Base-by-base conservation (phyloP, 176 grass and related monocot species). In the Avena eriantha region DNA sequence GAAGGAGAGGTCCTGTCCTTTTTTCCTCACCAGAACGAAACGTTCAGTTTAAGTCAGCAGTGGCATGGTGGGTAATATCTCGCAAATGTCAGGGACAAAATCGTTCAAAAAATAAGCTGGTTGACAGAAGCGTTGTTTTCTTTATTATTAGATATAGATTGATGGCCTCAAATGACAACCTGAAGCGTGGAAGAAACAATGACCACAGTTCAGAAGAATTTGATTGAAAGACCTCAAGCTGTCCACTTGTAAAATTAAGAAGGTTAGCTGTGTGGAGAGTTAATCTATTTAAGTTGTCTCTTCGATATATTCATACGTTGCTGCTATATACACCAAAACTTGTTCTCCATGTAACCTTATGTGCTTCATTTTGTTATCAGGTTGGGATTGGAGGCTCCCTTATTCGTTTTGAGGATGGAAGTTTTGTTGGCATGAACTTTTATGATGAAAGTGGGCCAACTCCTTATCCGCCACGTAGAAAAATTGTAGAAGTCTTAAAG, bases 181-280 rank as follows among this genome's bases (percentile, higher is more conserved):
- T 80, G 77, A 34, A n/a, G 50, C 19, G 0, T 66, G 19, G 2
- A 21, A 23, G 18, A 0, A 29, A 48, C 35, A 17, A 6, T 4
- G 6, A 18, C 15, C 31, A 15, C 14, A 29, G 64, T 67, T 57
- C 7, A 15, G 29, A 49, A 15, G 29, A 49, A 48, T 34, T 86
- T 71, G 22, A 16, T 22, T 86, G 84, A 60, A 35, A 80, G 17
- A 71, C 21, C 17, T 86, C 29, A 18, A 2, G 23, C 0, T 47
- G 11, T 86, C 76, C 8, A 71, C 64, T 35, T 86, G 76, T 72
- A 47, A 59, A 48, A 86, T 86, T 7, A 47, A 57, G 10, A 79
- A 79, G 84, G 77, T 64, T 54, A 29, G 1, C 29, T 29, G 29
- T 29, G 29, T 29, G 29, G 29, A 29, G 29, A 29, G 29, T 29